A percentile compares a stretch with the other conserved stretches of the same genome.
phyloP scores from a whole-genome alignment of 2,329 filamentous ascomycete genomes.

The Fonsecaea pugnacius region DNA sequence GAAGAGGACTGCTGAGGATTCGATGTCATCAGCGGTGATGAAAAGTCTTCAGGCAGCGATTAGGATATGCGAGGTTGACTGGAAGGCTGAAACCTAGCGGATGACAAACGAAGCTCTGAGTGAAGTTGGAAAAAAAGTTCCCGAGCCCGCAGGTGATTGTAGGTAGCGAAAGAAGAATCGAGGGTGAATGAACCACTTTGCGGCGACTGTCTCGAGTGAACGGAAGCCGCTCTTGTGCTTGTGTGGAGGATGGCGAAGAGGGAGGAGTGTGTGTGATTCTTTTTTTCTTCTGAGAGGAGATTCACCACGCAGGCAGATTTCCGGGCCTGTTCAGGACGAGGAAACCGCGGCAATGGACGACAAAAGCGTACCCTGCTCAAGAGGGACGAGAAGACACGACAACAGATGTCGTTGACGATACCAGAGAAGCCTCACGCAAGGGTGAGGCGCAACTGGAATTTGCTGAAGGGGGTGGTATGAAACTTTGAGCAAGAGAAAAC shows the following conservation, averaged over 20 bases:
- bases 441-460: constrained; percentile 28
- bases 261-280: constrained; percentile 13
- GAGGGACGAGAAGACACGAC: constrained; percentile 29
- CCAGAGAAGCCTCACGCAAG: constrained; percentile 31
- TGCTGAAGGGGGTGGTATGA: constrained; percentile 22
- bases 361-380: constrained; percentile 19
- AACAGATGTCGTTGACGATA: constrained; percentile 29
- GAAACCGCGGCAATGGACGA: constrained; percentile 23
- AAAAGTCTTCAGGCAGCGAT: constrained; percentile 20
- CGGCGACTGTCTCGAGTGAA: constrained; percentile 40
- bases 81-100: constrained; percentile 30
- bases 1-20: constrained; percentile 27
- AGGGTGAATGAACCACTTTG: constrained; percentile 26
- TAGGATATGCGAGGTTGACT: constrained; percentile 24
- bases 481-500: constrained; percentile 22
- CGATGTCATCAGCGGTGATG: constrained; percentile 35
- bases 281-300: constrained; percentile 34
- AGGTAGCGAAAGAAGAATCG: constrained; percentile 10
- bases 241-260: constrained; percentile 27
- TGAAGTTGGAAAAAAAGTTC: constrained; percentile 19
- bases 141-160: constrained; percentile 5
- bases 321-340: constrained; percentile 25
- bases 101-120: constrained; percentile 35
- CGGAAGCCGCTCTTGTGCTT: constrained; percentile 38
- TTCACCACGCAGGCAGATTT: constrained; percentile 30